Evolutionary conservation across 441 rosid species (phyloP).

Genomic region (Gossypium laxum): DNA sequence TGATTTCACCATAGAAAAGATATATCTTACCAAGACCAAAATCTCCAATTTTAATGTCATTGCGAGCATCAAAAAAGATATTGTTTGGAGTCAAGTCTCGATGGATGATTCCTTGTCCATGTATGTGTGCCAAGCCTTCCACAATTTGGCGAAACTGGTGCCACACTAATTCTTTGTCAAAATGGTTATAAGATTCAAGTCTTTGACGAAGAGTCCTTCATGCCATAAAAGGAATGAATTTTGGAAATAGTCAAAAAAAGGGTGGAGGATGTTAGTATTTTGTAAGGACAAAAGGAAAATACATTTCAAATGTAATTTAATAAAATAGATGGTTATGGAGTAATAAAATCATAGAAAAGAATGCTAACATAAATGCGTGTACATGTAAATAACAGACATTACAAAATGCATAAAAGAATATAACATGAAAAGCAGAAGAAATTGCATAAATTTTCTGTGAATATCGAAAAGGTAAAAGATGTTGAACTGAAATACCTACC

Average conservation of each 20-base stretch:
- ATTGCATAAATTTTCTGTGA: background rate
- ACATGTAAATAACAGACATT: background rate
- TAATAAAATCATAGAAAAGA: conserved; percentile 13
- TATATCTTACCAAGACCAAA: conserved; percentile 81
- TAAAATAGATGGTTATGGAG: background rate
- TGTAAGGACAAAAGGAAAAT: background rate
- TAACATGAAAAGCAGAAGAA: background rate
- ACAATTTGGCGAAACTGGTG: conserved; percentile 87
- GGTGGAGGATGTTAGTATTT: background rate
- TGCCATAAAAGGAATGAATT: conserved; percentile 7
- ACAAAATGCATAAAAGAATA: background rate
- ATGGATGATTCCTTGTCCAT: conserved; percentile 96
- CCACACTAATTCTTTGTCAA: conserved; percentile 79
- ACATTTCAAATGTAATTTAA: background rate
- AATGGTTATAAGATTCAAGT: conserved; percentile 77
- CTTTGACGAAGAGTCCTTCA: conserved; percentile 79
- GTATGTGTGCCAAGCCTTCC: conserved; percentile 90
- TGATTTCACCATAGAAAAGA: conserved; percentile 13
- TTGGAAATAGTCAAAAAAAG: background rate
- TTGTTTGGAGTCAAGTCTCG: conserved; percentile 94
- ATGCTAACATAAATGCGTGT: background rate
- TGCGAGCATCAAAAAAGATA: conserved; percentile 91
- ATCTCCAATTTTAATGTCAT: conserved; percentile 91
- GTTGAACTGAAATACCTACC: background rate
- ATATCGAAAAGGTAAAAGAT: background rate